Evolutionary conservation across 208 protist species (phyloP), one percentile per base, ranked within the genome.

Genomic region (Leishmania gerbilli): DNA sequence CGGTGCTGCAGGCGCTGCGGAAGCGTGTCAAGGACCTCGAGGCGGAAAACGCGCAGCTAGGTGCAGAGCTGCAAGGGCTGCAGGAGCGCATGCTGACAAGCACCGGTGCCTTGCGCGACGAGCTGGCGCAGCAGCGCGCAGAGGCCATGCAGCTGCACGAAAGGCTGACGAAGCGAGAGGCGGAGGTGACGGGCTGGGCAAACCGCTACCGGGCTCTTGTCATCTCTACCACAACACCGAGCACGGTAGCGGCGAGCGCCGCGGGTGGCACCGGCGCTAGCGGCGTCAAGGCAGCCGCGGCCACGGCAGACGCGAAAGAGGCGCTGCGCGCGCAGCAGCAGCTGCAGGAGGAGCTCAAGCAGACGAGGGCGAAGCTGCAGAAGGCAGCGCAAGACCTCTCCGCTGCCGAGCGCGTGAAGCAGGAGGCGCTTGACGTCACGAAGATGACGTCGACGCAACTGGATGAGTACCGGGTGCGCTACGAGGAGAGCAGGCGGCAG

Each of bases 41-140:
- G 79, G 83, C 83, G 31, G 80, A 80, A 45, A 90, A 91, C 69
- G 79, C 72, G 62, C 76, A 86, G 72, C 87, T 94, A 7, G 88
- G 85, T n/a, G 79, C 62, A 2, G 91, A 95, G 56, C 89, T 85
- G 64, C 81, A 80, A 56, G n/a, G 88, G 31, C 62, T 94, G 37
- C 88, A 94, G 77, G 87, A 89, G 76, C 83, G 88, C 27, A 76
- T 95, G 71, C 80, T 94, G 9, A 79, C 86, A 24, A 86, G 86
- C 65, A 91, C 90, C 9, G 74, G 87, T 5, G 58, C 80, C 8
- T 79, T 94, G n/a, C 91, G 93, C 27, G 93, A 93, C n/a, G 93
- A 95, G 71, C 69, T 96, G 15, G 84, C 85, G 5, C 74, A 89
- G 65, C 87, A 90, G 65, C 87, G 90, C 19, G 79, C 76, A 15